Evolutionary conservation across 2,329 filamentous ascomycete species (phyloP).

Genomic region (Hirsutella minnesotensis): DNA sequence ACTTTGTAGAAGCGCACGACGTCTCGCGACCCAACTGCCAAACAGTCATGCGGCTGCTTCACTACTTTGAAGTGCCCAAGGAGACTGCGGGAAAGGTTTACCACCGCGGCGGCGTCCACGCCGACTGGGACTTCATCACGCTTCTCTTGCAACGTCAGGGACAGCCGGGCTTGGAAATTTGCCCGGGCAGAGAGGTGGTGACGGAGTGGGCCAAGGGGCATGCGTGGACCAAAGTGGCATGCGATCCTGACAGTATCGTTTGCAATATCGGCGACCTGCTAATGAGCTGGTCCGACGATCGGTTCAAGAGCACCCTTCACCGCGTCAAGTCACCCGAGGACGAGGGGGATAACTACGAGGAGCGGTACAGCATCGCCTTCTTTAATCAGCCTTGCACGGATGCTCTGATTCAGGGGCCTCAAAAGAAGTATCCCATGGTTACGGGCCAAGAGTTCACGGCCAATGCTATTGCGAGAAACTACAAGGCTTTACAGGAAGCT

Average conservation of each 20-base stretch:
- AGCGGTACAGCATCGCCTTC: conserved; percentile 53
- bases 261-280: conserved; percentile 57
- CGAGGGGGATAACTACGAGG: conserved; percentile 42
- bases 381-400: conserved; percentile 53
- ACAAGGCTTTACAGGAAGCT: conserved; percentile 2
- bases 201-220: conserved; percentile 48
- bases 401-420: conserved; percentile 45
- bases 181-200: conserved; percentile 47
- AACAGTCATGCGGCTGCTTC: conserved; percentile 42
- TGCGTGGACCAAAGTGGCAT: conserved; percentile 51
- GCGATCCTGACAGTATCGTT: conserved; percentile 40
- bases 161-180: conserved; percentile 52
- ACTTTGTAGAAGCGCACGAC: conserved; percentile 44
- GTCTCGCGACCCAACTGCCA: conserved; percentile 35
- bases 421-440: conserved; percentile 48
- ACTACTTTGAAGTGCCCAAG: conserved; percentile 37
- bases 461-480: conserved; percentile 7
- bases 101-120: conserved; percentile 50
- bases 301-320: conserved; percentile 56
- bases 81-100: conserved; percentile 29
- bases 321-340: conserved; percentile 49
- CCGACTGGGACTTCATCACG: conserved; percentile 44
- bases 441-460: conserved; percentile 48
- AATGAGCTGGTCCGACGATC: conserved; percentile 56
- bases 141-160: conserved; percentile 50